These are phyloP conservation scores for Dioszegia aurantiaca DNA, from an alignment of 768 basidiomycete species.

Conservation along the genomic window DNA sequence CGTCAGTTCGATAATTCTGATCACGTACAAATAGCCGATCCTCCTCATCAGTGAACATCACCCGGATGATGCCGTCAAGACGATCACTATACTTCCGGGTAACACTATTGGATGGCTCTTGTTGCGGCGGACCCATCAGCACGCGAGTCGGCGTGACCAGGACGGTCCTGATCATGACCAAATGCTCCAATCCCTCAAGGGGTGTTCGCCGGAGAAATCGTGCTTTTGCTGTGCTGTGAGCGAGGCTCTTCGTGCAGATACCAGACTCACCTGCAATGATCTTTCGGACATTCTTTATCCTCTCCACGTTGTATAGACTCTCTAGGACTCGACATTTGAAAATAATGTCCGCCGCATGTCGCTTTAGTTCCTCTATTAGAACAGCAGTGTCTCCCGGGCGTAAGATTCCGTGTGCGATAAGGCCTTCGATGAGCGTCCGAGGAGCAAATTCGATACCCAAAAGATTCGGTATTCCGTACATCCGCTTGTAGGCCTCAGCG, in stretches of 20 bases:
- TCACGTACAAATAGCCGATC: slow-evolving; percentile 41
- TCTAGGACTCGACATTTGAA: slow-evolving; percentile 42
- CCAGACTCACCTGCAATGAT: slow-evolving; percentile 35
- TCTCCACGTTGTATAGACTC: slow-evolving; percentile 42
- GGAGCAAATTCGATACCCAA: slow-evolving; percentile 31
- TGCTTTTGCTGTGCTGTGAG: slow-evolving; percentile 23
- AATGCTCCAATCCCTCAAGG: slow-evolving; percentile 20
- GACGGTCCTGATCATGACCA: slow-evolving; percentile 39
- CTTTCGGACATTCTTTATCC: slow-evolving; percentile 35
- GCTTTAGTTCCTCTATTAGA: slow-evolving; percentile 23
- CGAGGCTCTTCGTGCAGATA: not conserved
- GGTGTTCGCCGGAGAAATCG: slow-evolving; percentile 23
- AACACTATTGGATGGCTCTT: slow-evolving; percentile 49
- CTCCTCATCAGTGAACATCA: slow-evolving; percentile 49
- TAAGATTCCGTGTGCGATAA: slow-evolving; percentile 45
- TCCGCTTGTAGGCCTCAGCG: not conserved
- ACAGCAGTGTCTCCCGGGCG: slow-evolving; percentile 26
- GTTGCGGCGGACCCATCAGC: slow-evolving; percentile 42
- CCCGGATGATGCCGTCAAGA: slow-evolving; percentile 44
- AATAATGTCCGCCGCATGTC: slow-evolving; percentile 13
- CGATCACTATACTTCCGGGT: slow-evolving; percentile 36
- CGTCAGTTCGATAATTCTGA: slow-evolving; percentile 3
- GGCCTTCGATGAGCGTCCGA: slow-evolving; percentile 43
- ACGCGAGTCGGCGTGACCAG: slow-evolving; percentile 48
- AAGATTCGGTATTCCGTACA: slow-evolving; percentile 27